These are phyloP conservation scores for Pyrenula massariospora DNA, from an alignment of 495 filamentous ascomycete genomes.

Conservation along the genomic window DNA sequence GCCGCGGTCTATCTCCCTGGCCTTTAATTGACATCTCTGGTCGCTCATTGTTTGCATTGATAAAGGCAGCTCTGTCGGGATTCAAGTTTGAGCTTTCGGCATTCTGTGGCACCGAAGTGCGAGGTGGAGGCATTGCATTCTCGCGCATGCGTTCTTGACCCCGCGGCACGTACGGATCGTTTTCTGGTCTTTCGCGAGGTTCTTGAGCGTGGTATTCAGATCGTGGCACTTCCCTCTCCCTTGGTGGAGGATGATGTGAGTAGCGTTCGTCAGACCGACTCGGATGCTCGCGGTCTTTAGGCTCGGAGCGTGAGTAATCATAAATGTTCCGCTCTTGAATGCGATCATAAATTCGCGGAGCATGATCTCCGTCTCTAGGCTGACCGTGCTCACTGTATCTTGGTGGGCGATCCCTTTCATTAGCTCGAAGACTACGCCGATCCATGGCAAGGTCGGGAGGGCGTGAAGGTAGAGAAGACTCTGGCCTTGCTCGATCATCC, in stretches of 20 bases:
- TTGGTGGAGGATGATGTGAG: not conserved
- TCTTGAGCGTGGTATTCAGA: slow-evolving; percentile 10
- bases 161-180: not conserved
- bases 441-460: not conserved
- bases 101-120: slow-evolving; percentile 3
- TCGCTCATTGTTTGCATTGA: slow-evolving; percentile 24
- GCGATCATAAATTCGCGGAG: not conserved
- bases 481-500: not conserved
- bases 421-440: not conserved
- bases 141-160: not conserved
- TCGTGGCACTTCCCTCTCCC: slow-evolving; percentile 8
- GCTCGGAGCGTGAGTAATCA: not conserved
- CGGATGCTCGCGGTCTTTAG: not conserved
- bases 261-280: not conserved
- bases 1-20: slow-evolving; percentile 34
- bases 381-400: not conserved
- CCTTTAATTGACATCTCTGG: slow-evolving; percentile 18
- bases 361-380: not conserved
- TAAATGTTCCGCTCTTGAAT: not conserved
- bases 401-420: not conserved
- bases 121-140: not conserved
- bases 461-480: not conserved
- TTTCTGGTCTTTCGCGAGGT: slow-evolving; percentile 15
- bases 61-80: slow-evolving; percentile 45
- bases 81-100: slow-evolving; percentile 27